Conservation (phyloP, 2,329 filamentous ascomycete species). For the Exutisphaerella laricina region DNA sequence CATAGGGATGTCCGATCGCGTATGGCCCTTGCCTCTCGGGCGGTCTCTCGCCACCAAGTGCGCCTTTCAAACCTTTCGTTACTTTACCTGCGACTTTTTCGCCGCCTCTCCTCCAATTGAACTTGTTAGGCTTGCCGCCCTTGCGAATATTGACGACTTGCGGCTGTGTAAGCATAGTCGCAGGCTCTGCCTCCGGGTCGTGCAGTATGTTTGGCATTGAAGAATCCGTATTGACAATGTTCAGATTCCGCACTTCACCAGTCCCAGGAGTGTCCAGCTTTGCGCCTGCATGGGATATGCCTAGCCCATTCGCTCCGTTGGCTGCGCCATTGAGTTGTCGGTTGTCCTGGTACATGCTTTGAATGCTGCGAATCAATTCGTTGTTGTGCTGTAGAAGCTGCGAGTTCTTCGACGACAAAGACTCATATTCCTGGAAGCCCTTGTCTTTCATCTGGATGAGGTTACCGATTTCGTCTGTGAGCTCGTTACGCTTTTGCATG, state of each 20-base stretch:
- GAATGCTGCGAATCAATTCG: conserved; percentile 87
- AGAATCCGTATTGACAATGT: conserved; percentile 29
- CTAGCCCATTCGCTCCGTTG: conserved; percentile 51
- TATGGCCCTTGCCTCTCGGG: conserved; percentile 23
- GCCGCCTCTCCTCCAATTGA: conserved; percentile 97
- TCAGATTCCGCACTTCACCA: conserved; percentile 41
- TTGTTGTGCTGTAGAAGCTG: conserved; percentile 95
- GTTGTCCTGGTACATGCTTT: conserved; percentile 83
- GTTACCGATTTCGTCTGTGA: conserved; percentile 78
- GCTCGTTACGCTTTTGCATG: conserved; percentile 76
- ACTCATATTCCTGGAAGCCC: conserved; percentile 91
- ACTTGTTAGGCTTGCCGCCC: conserved; percentile 79
- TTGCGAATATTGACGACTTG: conserved; percentile 94
- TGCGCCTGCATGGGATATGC: conserved; percentile 48
- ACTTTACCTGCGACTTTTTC: conserved; percentile 93
- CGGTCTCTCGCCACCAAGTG: conserved; percentile 55
- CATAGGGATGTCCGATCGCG: conserved; percentile 31
- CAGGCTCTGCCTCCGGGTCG: conserved; percentile 60
- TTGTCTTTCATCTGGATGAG: conserved; percentile 84
- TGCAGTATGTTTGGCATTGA: conserved; percentile 40
- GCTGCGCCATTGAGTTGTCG: conserved; percentile 34
- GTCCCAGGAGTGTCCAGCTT: conserved; percentile 18
- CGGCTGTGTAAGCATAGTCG: conserved; percentile 62
- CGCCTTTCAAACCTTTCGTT: conserved; percentile 87
- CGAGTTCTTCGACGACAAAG: conserved; percentile 87